Base-by-base conservation (phyloP, 768 basidiomycete species). In the Boletus subcaerulescens region DNA sequence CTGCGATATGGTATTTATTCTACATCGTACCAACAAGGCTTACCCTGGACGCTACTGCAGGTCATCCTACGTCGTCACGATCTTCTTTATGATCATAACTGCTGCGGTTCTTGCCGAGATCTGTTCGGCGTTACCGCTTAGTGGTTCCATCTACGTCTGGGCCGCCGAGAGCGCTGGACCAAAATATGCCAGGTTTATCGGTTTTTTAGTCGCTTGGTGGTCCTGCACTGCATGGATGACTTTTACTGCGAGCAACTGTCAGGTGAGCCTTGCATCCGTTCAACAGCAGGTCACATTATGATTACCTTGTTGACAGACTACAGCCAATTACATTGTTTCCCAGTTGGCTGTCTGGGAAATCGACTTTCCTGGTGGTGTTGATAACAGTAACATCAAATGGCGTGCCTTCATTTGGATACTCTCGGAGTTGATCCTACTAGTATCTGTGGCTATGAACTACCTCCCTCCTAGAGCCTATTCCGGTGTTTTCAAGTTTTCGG, bases 221-320 rank as follows among this genome's bases (percentile, higher is more conserved):
- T 78, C 90, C 14, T 87, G 86, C 54, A 93, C 92, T 1, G 93
- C 93, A n/a, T 96, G 93, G 93, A 93, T 93, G 82, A 95, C 93
- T 0, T 96, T 94, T 62, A 79, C 85, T 39, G 93, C 93, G 10
- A 83, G 88, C 26, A 94, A 92, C 65, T 92, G 89, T 55, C 91
- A 93, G 75, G 93, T 87, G 43, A 35, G 80, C 29, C 15, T 12
- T 17, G 56, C 1, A 45, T 45, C 42, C 24, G 29, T 53, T 36
- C 22, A 15, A 33, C 12, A 5, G 15, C 7, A 29, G 11, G 15
- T 9, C 35, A 24, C n/a, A 53, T 26, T 15, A 22, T 33, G 33
- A 18, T 54, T 10, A 32, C 49, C 33, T 42, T 53, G 26, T 40
- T 22, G 40, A 26, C 65, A 94, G 89, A 87, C 88, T 3, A 86